Evolutionary conservation across 179 eudicot species (phyloP).

Genomic region (Beta corolliflora): DNA sequence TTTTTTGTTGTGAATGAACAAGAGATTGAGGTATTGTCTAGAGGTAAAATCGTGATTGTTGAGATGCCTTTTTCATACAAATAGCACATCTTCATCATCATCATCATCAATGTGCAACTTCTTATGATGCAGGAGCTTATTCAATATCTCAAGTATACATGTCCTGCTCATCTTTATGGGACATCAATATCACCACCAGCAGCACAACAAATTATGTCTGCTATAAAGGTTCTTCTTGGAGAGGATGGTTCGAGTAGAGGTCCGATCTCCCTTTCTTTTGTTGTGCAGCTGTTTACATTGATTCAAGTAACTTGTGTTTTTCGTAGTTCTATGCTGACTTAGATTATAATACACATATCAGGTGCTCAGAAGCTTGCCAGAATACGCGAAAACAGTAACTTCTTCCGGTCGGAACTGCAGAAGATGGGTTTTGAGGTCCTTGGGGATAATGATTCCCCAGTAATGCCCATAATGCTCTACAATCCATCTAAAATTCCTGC

Average conservation of each 20-base stretch:
- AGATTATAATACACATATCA: conserved; percentile 21
- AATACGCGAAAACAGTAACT: conserved; percentile 92
- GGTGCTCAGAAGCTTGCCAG: conserved; percentile 92
- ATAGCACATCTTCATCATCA: neutral
- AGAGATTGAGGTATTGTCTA: neutral
- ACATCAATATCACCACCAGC: conserved; percentile 96
- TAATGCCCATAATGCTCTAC: conserved; percentile 97
- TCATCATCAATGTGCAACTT: neutral
- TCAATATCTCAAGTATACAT: conserved; percentile 65
- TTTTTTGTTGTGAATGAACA: neutral
- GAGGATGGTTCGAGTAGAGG: conserved; percentile 98
- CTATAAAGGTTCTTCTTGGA: conserved; percentile 81
- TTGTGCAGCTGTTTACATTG: neutral
- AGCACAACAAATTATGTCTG: conserved; percentile 83
- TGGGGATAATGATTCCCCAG: conserved; percentile 95
- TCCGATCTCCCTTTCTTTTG: conserved; percentile 17
- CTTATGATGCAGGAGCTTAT: conserved; percentile 66
- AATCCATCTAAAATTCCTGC: conserved; percentile 97
- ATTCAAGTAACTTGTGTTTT: neutral
- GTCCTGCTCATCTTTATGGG: conserved; percentile 94
- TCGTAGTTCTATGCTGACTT: conserved; percentile 1
- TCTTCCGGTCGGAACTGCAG: conserved; percentile 87
- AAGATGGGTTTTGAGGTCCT: conserved; percentile 98
- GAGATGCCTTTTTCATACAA: neutral
- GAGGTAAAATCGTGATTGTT: neutral